A percentile compares a stretch with the other conserved stretches of the same genome.
These are phyloP conservation scores for Backusella australiensis DNA, from an alignment of 192 early-diverging fungal species.

Conservation along the genomic window DNA sequence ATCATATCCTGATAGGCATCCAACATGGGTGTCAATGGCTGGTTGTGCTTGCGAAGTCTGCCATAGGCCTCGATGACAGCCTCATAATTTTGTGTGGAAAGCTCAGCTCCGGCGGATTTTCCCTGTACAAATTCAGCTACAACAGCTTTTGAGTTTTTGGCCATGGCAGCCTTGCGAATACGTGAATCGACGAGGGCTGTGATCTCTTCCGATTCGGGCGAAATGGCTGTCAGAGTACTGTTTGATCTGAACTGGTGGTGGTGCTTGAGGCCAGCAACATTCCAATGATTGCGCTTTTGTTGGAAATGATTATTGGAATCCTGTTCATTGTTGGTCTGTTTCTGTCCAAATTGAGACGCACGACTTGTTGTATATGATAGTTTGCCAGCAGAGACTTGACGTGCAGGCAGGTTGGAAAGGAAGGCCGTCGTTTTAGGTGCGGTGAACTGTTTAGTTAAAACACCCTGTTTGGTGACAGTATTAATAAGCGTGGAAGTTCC, in stretches of 20 bases:
- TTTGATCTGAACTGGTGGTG: not conserved
- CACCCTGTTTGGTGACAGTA: slow-evolving; percentile 34
- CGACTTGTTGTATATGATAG: slow-evolving; percentile 18
- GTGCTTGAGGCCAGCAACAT: not conserved
- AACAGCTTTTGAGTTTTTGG: slow-evolving; percentile 5
- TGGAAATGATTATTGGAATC: slow-evolving; percentile 7
- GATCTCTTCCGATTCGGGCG: not conserved
- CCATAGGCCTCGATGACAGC: slow-evolving; percentile 25
- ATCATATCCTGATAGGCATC: slow-evolving; percentile 35
- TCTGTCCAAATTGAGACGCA: not conserved
- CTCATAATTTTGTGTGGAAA: slow-evolving; percentile 22
- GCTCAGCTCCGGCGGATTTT: not conserved
- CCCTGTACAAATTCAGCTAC: slow-evolving; percentile 19
- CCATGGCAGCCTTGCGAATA: not conserved
- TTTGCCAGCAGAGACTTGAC: slow-evolving; percentile 29
- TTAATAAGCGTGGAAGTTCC: slow-evolving; percentile 30
- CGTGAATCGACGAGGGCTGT: not conserved
- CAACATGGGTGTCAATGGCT: slow-evolving; percentile 13
- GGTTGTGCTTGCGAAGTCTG: slow-evolving; percentile 2
- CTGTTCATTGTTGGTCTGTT: slow-evolving; percentile 1
- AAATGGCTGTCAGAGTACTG: not conserved
- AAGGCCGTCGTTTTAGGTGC: slow-evolving; percentile 20
- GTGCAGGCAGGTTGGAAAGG: slow-evolving; percentile 20
- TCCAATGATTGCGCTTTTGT: not conserved
- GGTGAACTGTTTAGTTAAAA: slow-evolving; percentile 33